These are phyloP conservation scores for Thinopyrum obtusiflorum DNA, from an alignment of 202 grass and related monocot genomes.

Conservation along the genomic window DNA sequence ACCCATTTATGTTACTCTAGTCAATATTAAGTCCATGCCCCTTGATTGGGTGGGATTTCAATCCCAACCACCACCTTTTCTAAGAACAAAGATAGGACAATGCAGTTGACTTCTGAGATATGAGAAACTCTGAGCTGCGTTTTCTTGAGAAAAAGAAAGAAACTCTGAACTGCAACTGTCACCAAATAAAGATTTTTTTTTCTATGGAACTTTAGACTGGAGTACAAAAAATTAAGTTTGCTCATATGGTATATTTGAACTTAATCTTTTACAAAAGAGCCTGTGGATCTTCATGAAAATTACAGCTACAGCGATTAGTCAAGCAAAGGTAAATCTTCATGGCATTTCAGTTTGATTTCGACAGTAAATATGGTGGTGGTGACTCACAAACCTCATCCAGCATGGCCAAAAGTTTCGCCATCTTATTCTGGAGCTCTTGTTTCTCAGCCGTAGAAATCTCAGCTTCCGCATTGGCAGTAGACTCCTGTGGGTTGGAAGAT, in stretches of 20 bases:
- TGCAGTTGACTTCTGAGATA: slow-evolving; percentile 33
- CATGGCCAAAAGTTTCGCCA: slow-evolving; percentile 83
- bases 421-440: slow-evolving; percentile 93
- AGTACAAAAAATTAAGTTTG: slow-evolving; percentile 6
- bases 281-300: neutral
- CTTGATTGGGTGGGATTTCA: slow-evolving; percentile 19
- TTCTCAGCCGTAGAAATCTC: slow-evolving; percentile 83
- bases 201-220: neutral
- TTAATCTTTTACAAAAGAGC: slow-evolving; percentile 9
- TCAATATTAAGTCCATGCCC: slow-evolving; percentile 19
- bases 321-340: slow-evolving; percentile 4
- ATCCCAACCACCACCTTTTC: slow-evolving; percentile 20
- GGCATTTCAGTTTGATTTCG: slow-evolving; percentile 24
- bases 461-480: slow-evolving; percentile 42
- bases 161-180: slow-evolving; percentile 13
- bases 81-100: slow-evolving; percentile 13
- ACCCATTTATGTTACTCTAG: slow-evolving; percentile 15
- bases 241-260: neutral
- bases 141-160: neutral
- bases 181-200: slow-evolving; percentile 18
- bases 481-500: slow-evolving; percentile 59
- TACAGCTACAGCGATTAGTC: neutral
- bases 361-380: neutral
- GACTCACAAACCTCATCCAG: slow-evolving; percentile 74
- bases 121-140: neutral